Evolutionary conservation across 2,329 filamentous ascomycete species (phyloP).

Genomic region (Teratosphaeria gauchensis): DNA sequence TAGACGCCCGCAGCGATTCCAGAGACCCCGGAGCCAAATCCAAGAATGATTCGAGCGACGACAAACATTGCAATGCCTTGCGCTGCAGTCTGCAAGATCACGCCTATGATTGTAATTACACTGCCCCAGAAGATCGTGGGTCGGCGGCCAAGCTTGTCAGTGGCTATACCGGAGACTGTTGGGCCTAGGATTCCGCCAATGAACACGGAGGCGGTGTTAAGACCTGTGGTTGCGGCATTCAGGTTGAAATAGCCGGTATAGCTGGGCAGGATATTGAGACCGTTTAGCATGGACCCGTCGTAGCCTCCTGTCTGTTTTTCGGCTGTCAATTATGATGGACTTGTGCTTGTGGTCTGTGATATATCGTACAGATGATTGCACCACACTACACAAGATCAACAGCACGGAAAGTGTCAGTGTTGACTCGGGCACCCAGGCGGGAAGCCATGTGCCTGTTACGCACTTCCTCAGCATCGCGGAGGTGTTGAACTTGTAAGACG

Average conservation of each 20-base stretch:
- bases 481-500: neutral
- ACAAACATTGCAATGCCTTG: conserved; percentile 47
- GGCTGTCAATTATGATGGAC: neutral
- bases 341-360: neutral
- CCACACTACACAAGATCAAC: conserved; percentile 14
- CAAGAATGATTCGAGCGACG: conserved; percentile 35
- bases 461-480: conserved; percentile 8
- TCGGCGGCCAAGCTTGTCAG: conserved; percentile 36
- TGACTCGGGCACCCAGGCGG: conserved; percentile 16
- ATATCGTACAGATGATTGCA: conserved; percentile 9
- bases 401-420: conserved; percentile 13
- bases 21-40: conserved; percentile 36
- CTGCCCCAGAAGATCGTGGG: conserved; percentile 36
- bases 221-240: conserved; percentile 41
- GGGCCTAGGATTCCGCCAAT: conserved; percentile 42
- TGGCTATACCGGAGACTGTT: conserved; percentile 33
- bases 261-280: conserved; percentile 47
- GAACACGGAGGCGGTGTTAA: conserved; percentile 48
- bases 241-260: conserved; percentile 49
- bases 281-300: conserved; percentile 46
- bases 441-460: conserved; percentile 14
- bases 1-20: conserved; percentile 39
- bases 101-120: conserved; percentile 35
- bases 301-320: conserved; percentile 10
- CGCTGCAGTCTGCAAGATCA: conserved; percentile 39